Evolutionary conservation across 257 asterid genomes (phyloP).

Genomic region (Gardenia jasminoides): DNA sequence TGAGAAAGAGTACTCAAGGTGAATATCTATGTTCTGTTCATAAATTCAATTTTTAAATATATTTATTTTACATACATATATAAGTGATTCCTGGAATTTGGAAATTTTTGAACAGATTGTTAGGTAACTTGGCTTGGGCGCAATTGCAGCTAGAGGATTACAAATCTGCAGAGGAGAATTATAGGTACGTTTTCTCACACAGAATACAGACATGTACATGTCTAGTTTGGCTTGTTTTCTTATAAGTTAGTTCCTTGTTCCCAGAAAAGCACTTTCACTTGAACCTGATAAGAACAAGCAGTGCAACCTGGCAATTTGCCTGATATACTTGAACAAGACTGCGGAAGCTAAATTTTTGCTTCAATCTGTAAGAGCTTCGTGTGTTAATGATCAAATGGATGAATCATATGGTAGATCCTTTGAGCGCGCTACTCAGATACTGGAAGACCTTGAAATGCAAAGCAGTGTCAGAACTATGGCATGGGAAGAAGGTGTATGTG

Average conservation of each 20-base stretch:
- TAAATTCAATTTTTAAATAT: neutral
- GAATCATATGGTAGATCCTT: slow-evolving; percentile 66
- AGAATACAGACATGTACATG: neutral
- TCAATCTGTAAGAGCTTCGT: slow-evolving; percentile 48
- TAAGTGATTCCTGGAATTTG: neutral
- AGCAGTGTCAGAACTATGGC: slow-evolving; percentile 1
- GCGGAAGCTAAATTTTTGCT: slow-evolving; percentile 84
- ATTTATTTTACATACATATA: neutral
- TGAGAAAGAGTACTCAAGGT: slow-evolving; percentile 91
- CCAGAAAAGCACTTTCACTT: slow-evolving; percentile 83
- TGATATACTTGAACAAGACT: slow-evolving; percentile 72
- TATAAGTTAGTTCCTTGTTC: slow-evolving; percentile 6
- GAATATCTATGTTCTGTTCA: neutral
- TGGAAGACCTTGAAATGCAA: slow-evolving; percentile 26
- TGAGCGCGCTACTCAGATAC: slow-evolving; percentile 42
- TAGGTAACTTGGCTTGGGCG: slow-evolving; percentile 96
- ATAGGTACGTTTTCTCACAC: slow-evolving; percentile 45
- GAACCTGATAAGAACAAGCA: slow-evolving; percentile 81
- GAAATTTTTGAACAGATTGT: slow-evolving; percentile 43
- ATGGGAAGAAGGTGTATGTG: neutral
- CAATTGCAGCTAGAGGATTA: slow-evolving; percentile 67
- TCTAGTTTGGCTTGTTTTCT: neutral
- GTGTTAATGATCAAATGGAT: slow-evolving; percentile 37
- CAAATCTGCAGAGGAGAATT: slow-evolving; percentile 71
- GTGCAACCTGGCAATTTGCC: slow-evolving; percentile 86